Conservation (phyloP, 257 asterid genomes). For the Solanum clarkiae region DNA sequence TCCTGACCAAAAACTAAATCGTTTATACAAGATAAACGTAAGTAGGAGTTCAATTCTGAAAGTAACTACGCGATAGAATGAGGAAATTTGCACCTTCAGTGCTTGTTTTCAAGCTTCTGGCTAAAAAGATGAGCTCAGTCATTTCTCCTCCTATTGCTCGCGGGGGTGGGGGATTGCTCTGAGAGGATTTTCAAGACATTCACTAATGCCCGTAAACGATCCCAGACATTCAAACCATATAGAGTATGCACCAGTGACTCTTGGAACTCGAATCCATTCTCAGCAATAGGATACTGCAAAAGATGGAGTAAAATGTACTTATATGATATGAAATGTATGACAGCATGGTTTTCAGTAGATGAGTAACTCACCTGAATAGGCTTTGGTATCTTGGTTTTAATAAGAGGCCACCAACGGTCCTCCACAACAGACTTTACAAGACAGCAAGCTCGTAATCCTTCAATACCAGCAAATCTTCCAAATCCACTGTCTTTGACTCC, state of each 20-base stretch:
- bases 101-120: not conserved
- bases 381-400: slow-evolving; percentile 89
- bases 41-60: not conserved
- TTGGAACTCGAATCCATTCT: slow-evolving; percentile 72
- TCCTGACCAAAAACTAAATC: not conserved
- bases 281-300: slow-evolving; percentile 75
- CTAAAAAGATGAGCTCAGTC: slow-evolving; percentile 12
- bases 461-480: slow-evolving; percentile 94
- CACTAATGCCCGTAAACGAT: slow-evolving; percentile 63
- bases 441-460: slow-evolving; percentile 96
- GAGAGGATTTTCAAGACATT: slow-evolving; percentile 61
- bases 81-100: not conserved
- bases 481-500: slow-evolving; percentile 96
- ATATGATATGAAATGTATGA: not conserved
- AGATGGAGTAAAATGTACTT: not conserved
- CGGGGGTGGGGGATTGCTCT: slow-evolving; percentile 39
- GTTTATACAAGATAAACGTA: not conserved
- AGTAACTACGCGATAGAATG: not conserved
- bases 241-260: slow-evolving; percentile 65
- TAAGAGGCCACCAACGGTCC: slow-evolving; percentile 93
- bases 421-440: slow-evolving; percentile 86
- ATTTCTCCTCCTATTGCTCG: slow-evolving; percentile 23
- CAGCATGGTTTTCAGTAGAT: not conserved
- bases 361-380: slow-evolving; percentile 67
- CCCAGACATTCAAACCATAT: slow-evolving; percentile 69